These are phyloP conservation scores for Choanephora cucurbitarum DNA, from an alignment of 371 early-diverging fungal species.

Conservation along the genomic window DNA sequence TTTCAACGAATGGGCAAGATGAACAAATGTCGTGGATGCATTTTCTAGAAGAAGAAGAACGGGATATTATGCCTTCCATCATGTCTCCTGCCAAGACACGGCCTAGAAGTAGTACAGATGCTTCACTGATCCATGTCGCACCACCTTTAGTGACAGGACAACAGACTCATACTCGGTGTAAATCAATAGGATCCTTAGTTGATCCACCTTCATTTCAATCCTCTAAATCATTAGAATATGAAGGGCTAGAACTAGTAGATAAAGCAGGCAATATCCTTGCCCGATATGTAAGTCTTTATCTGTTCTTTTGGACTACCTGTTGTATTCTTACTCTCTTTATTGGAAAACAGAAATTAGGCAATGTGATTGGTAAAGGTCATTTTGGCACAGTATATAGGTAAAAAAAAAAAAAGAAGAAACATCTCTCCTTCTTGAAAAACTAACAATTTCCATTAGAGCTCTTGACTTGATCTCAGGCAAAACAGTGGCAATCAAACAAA, in stretches of 20 bases:
- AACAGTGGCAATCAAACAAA: slow-evolving; percentile 88
- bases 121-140: not conserved
- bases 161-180: slow-evolving; percentile 1
- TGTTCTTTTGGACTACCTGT: no score
- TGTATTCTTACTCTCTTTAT: no score
- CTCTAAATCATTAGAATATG: not conserved
- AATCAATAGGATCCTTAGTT: slow-evolving; percentile 6
- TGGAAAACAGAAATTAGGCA: slow-evolving; percentile 82
- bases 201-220: not conserved
- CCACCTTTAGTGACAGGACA: not conserved
- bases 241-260: slow-evolving; percentile 31
- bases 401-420: not conserved
- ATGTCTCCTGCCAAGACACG: not conserved
- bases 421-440: not conserved
- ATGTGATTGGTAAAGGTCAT: slow-evolving; percentile 91
- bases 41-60: not conserved
- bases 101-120: slow-evolving; percentile 15
- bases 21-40: not conserved
- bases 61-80: not conserved
- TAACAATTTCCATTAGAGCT: slow-evolving; percentile 51
- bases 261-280: slow-evolving; percentile 54
- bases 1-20: not conserved
- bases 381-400: slow-evolving; percentile 84
- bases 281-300: slow-evolving; percentile 43
- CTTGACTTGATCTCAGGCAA: slow-evolving; percentile 86